Base-by-base conservation (phyloP, 345 rosid genomes). In the Rhizophora mangle region DNA sequence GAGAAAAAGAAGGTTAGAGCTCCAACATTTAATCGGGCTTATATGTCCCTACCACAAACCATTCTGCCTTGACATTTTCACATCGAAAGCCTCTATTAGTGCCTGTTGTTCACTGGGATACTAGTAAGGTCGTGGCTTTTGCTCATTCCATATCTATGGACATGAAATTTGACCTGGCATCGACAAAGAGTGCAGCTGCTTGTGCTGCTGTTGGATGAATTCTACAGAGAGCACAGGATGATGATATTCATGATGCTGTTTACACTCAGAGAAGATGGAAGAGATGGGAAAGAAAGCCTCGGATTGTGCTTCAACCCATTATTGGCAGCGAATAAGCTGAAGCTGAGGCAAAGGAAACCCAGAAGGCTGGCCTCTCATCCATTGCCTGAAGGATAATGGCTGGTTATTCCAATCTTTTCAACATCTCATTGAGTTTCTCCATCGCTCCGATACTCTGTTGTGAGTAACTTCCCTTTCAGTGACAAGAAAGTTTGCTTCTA, bases 91-190 rank as follows among this genome's bases (percentile, higher is more conserved):
- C 29, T 95, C 99, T 0, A 87, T 88, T 20, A 85, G 96, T 26
- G 96, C 96, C 37, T 95, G 92, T 63, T 60, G 60, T 92, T 70
- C 99, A 92, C 74, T 76, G 96, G 62, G 96, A 82, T 21, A 90
- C 92, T 13, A 88, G 97, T 78, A 95, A 87, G 63, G 99, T 95
- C 60, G 97, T 92, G 10, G 85, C 82, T 26, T 91, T 88, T 69
- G 96, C 92, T 31, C 96, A 95, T 85, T 95, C 96, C 2, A 95
- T 92, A 65, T 90, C 96, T 0, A 92, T 84, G 80, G 96, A 92
- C 84, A 72, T 95, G 86, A 95, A 92, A 74, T 86, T 92, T 36
- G 92, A 88, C 69, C 85, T 90, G 63, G 68, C 76, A 65, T 95
- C 96, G 3, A 89, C 92, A 13, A 88, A 86, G 84, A 88, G 88